These are phyloP conservation scores for Tetraselmis striata DNA, from an alignment of 139 green algal genomes.

Conservation along the genomic window DNA sequence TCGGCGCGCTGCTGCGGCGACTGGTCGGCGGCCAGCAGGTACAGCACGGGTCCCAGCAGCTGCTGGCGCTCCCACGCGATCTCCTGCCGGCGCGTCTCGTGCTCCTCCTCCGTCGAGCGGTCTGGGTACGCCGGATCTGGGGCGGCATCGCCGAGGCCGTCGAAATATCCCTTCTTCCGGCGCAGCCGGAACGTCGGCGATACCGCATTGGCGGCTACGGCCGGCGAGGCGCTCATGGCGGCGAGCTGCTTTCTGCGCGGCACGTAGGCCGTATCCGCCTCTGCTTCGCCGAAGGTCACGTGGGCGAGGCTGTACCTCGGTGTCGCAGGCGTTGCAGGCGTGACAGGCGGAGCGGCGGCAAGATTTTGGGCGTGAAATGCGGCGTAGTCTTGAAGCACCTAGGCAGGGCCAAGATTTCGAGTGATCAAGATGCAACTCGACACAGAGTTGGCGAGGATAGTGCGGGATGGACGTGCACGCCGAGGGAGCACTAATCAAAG, in stretches of 20 bases:
- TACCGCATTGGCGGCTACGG: not conserved
- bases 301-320: too few species aligned
- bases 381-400: too few species aligned
- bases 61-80: not conserved
- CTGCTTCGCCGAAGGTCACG: too few species aligned
- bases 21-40: not conserved
- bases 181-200: not conserved
- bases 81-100: not conserved
- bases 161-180: not conserved
- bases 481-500: too few species aligned
- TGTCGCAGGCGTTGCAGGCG: too few species aligned
- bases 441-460: too few species aligned
- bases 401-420: too few species aligned
- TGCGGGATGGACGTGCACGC: too few species aligned
- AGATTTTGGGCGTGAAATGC: too few species aligned
- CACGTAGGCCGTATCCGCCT: too few species aligned
- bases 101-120: not conserved
- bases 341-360: too few species aligned
- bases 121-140: not conserved
- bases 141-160: not conserved
- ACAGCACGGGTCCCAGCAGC: not conserved
- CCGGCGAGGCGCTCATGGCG: not conserved
- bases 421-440: too few species aligned
- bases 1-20: not conserved
- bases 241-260: not conserved